Percentiles rank a stretch among this genome's conserved stretches.
Evolutionary conservation across 805 yeast species (phyloP).

Genomic region (Yarrowia yakushimensis): DNA sequence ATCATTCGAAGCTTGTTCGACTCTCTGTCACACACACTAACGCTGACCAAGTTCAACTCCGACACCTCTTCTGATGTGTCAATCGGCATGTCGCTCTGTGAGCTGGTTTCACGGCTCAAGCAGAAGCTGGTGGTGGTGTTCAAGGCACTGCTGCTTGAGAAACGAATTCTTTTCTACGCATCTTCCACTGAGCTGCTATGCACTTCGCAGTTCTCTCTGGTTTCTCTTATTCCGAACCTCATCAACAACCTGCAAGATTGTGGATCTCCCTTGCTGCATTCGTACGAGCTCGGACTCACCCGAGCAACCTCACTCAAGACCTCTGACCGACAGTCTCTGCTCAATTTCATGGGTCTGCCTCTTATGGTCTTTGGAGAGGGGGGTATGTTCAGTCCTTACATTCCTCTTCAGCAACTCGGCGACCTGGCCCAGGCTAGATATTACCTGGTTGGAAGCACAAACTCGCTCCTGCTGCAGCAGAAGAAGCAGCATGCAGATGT

Average conservation of each 20-base stretch:
- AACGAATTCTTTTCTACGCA: constrained; percentile 69
- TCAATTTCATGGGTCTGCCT: constrained; percentile 83
- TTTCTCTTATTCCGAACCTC: constrained; percentile 79
- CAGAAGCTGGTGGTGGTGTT: constrained; percentile 60
- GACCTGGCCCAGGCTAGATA: constrained; percentile 60
- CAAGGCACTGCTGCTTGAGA: constrained; percentile 76
- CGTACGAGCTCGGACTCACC: constrained; percentile 48
- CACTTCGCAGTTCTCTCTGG: constrained; percentile 74
- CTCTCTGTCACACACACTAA: constrained; percentile 43
- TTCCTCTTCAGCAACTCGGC: constrained; percentile 88
- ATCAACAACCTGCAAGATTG: constrained; percentile 67
- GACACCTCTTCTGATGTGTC: constrained; percentile 57
- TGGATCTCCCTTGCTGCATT: constrained; percentile 71
- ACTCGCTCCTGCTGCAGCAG: constrained; percentile 70
- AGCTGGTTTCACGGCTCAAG: constrained; percentile 57
- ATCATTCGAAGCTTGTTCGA: constrained; percentile 68
- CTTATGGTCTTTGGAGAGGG: constrained; percentile 80
- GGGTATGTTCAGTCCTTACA: constrained; percentile 85
- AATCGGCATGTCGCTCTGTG: constrained; percentile 70
- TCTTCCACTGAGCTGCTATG: constrained; percentile 77
- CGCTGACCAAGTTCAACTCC: constrained; percentile 33
- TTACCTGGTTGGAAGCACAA: constrained; percentile 83
- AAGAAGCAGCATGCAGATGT: constrained; percentile 62
- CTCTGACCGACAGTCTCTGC: constrained; percentile 71
- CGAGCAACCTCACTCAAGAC: constrained; percentile 69